These are phyloP conservation scores for Rhynchosporium agropyri DNA, from an alignment of 2,329 filamentous ascomycete genomes.

Conservation along the genomic window DNA sequence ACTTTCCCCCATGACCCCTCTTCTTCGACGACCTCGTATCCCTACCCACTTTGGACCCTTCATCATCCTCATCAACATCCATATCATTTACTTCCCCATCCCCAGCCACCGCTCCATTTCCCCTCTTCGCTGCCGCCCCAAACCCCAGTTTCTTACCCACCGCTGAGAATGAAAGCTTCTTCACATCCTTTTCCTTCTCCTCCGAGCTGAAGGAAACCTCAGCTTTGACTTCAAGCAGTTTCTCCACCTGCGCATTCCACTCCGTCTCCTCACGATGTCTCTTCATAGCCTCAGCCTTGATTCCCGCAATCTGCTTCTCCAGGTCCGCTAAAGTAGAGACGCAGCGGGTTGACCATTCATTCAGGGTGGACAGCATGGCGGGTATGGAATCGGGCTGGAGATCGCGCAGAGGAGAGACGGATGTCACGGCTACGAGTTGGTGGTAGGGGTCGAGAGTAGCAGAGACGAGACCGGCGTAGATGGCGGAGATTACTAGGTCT, in stretches of 20 bases:
- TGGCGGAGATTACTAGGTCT: conserved; percentile 80
- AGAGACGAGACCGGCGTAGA: conserved; percentile 81
- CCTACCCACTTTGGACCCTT: conserved; percentile 46
- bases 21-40: conserved; percentile 58
- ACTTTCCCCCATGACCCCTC: conserved; percentile 42
- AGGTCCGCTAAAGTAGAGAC: conserved; percentile 71
- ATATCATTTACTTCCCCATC: conserved; percentile 48
- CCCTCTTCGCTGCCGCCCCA: conserved; percentile 32
- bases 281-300: conserved; percentile 60
- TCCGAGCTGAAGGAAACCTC: conserved; percentile 37
- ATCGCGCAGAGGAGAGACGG: conserved; percentile 84
- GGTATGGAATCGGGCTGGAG: conserved; percentile 73
- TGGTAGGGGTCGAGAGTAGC: conserved; percentile 82
- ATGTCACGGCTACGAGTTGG: conserved; percentile 74
- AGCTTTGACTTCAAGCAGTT: conserved; percentile 47
- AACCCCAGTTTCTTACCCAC: conserved; percentile 31
- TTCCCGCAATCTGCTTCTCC: conserved; percentile 70
- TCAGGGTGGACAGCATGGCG: conserved; percentile 67
- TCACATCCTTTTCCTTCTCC: conserved; percentile 46
- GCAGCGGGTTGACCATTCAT: conserved; percentile 79
- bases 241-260: conserved; percentile 39
- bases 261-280: conserved; percentile 49
- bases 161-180: conserved; percentile 54
- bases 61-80: conserved; percentile 55
- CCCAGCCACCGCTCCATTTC: conserved; percentile 52